These are phyloP conservation scores for Neonectria coccinea DNA, from an alignment of 2,329 filamentous ascomycete species.

Conservation along the genomic window DNA sequence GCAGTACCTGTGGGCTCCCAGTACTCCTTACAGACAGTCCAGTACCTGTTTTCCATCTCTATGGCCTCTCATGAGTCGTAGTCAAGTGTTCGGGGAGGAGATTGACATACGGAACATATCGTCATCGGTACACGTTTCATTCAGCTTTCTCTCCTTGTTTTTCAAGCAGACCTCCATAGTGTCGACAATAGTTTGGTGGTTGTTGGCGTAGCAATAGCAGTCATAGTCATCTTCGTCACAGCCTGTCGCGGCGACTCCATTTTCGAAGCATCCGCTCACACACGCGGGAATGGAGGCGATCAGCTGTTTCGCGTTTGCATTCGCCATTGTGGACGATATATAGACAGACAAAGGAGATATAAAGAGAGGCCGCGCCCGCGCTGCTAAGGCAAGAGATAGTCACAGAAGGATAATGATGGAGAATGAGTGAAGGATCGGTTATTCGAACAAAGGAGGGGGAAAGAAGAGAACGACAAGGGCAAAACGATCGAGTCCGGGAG, in stretches of 20 bases:
- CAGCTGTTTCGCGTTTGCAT: slow-evolving; percentile 36
- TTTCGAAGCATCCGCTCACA: slow-evolving; percentile 38
- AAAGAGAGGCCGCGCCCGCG: slow-evolving; percentile 1
- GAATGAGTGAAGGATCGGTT: neutral
- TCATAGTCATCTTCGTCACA: slow-evolving; percentile 39
- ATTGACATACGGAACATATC: slow-evolving; percentile 39
- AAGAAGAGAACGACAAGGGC: neutral
- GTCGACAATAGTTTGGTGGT: slow-evolving; percentile 42
- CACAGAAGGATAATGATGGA: neutral
- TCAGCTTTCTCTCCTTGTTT: slow-evolving; percentile 33
- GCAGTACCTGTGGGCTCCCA: slow-evolving; percentile 44
- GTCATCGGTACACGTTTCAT: slow-evolving; percentile 35
- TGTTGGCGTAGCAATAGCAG: slow-evolving; percentile 42
- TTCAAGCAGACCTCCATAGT: slow-evolving; percentile 38
- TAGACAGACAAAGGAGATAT: neutral
- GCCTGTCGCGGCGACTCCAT: slow-evolving; percentile 40
- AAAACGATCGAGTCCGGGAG: neutral
- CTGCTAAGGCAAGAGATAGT: neutral
- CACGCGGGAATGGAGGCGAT: slow-evolving; percentile 37
- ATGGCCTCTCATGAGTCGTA: neutral
- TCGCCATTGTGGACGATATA: slow-evolving; percentile 32
- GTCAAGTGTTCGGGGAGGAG: no score
- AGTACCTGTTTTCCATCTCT: slow-evolving; percentile 46
- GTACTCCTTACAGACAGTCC: slow-evolving; percentile 45
- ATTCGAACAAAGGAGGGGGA: neutral